Base-by-base conservation (phyloP, 441 rosid species). In the Populus hybrid region DNA sequence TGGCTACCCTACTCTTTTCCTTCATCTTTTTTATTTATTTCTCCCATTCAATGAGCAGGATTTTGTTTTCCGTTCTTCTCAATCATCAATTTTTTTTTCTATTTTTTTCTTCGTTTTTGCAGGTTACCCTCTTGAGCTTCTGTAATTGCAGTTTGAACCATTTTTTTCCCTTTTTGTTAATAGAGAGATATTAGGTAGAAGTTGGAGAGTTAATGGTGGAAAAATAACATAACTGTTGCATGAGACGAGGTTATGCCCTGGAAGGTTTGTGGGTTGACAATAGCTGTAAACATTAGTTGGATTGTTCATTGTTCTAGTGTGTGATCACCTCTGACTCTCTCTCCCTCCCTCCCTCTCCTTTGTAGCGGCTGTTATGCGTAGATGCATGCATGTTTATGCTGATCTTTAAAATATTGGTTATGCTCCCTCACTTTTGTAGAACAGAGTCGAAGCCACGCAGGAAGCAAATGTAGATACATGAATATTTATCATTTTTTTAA, bases 301-400 rank as follows among this genome's bases (percentile, higher is more conserved):
- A 69, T 53, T 24, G 64, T 20, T 18, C 31, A 33, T 28, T 33
- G 23, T 12, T 63, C 42, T 36, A 21, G 26, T 20, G 18, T 70
- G 35, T 59, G 9, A 16, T 72, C 45, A n/a, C 21, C 50, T 75
- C 70, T 82, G 21, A 76, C 33, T 16, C 8, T 68, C 59, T 74
- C 28, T 16, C 6, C 64, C 59, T 59, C 29, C 50, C 9, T 18
- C 40, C 69, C 66, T 20, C 45, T 64, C 38, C 69, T 69, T 83
- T 68, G 75, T 86, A 82, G 88, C 74, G 81, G 64, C 68, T 76
- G 74, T 28, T 68, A 24, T 82, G 84, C 80, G 76, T 76, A 72
- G 70, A 74, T 76, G 16, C 29, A 33, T 36, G 45, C 28, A 74
- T 40, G 45, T 40, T 11, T 40, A 40, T 40, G 45, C 14, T 40